Evolutionary conservation across 2,329 filamentous ascomycete species (phyloP).

Genomic region (Colletotrichum acutatum): DNA sequence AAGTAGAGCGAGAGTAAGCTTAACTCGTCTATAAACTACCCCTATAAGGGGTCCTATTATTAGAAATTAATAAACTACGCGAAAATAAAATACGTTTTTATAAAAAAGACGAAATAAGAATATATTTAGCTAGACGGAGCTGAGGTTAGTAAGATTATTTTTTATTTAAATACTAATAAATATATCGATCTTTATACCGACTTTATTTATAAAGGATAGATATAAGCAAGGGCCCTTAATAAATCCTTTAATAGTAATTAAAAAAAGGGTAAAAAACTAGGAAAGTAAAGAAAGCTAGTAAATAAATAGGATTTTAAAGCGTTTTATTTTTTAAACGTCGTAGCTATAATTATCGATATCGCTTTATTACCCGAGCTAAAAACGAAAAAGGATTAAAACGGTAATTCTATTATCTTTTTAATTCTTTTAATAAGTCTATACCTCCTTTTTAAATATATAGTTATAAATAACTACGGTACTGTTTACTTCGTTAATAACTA

Average conservation of each 20-base stretch:
- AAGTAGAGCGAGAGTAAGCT: fast-evolving
- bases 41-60: too few relatives aligned
- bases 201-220: too few relatives aligned
- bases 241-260: too few relatives aligned
- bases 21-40: too few relatives aligned
- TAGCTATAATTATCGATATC: background rate
- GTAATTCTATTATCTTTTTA: background rate
- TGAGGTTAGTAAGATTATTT: too few relatives aligned
- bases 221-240: too few relatives aligned
- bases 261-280: background rate
- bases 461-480: background rate
- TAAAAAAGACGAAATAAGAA: too few relatives aligned
- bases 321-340: background rate
- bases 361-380: background rate
- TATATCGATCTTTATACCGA: too few relatives aligned
- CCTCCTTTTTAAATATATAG: background rate
- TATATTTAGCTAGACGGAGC: too few relatives aligned
- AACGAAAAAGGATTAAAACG: background rate
- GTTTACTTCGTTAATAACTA: background rate
- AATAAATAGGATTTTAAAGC: background rate
- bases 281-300: background rate
- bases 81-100: too few relatives aligned
- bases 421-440: background rate
- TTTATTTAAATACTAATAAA: too few relatives aligned
- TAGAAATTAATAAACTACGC: too few relatives aligned